Evolutionary conservation across 768 basidiomycete species (phyloP), one percentile per base, ranked within the genome.

Genomic region (Suillus plorans): DNA sequence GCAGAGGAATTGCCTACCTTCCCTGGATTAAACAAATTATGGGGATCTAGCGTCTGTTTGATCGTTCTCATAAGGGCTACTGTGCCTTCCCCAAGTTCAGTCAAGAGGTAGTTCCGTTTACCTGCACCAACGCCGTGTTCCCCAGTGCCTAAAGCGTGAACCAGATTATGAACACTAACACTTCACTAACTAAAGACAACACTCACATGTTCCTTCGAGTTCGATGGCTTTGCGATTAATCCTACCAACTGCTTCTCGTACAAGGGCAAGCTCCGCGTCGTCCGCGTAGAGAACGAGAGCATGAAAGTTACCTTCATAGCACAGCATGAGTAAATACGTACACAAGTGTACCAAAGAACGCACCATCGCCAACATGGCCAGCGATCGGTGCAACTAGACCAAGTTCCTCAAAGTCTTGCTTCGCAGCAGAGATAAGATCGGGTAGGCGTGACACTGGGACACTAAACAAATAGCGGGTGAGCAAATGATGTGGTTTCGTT

Each of bases 31-130:
- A 84, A 77, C 53, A 85, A 68, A 62, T 80, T 77, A 45, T 77
- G 63, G 5, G 84, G 84, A 64, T 85, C 84, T 13, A 82, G 63
- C 2, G 79, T 75, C 28, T 71, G 63, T 72, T 86, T 86, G 66
- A 86, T 78, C 36, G 74, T 75, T 67, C 80, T 78, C 84, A 86
- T 84, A 9, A 85, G 70, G n/a, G 76, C 73, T 6, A 86, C 79
- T 0, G 85, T 86, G 10, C 80, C 83, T 16, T 69, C 72, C 10
- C 85, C 85, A 5, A 86, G 75, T 67, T 86, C 85, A 12, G 73
- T 70, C 22, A 72, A 69, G 3, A 86, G 77, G 68, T 83, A 86
- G 58, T 80, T 78, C 63, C 80, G 79, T 69, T 84, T 84, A 16
- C 81, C 82, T 4, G 80, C 69, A 3, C 83, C 83, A 22, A 84